Conservation (phyloP, 768 basidiomycete genomes). For the Solioccasus polychromus region DNA sequence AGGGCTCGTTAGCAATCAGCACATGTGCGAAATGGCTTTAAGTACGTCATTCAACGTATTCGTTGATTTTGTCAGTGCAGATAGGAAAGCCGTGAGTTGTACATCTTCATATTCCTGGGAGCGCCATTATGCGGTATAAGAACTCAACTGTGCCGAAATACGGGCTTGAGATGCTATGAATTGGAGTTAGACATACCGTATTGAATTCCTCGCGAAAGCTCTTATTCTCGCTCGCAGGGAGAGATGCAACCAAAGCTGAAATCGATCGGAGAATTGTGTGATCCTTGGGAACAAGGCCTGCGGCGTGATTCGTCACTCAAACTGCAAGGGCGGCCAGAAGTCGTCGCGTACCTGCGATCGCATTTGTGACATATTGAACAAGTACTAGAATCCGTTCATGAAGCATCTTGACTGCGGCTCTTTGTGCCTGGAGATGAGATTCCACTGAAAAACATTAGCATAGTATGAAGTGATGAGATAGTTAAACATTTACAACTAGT, state of each 20-base stretch:
- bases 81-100: slow-evolving; percentile 85
- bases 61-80: slow-evolving; percentile 84
- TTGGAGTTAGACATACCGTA: slow-evolving; percentile 49
- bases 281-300: slow-evolving; percentile 75
- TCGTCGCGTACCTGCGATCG: slow-evolving; percentile 60
- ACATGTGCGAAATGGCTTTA: not conserved
- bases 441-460: slow-evolving; percentile 56
- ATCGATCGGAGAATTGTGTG: slow-evolving; percentile 80
- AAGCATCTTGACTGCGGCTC: slow-evolving; percentile 95
- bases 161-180: not conserved
- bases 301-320: not conserved
- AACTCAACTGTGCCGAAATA: not conserved
- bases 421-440: slow-evolving; percentile 85
- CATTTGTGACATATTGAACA: slow-evolving; percentile 80
- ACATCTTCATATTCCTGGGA: slow-evolving; percentile 93
- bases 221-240: slow-evolving; percentile 83
- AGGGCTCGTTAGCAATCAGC: slow-evolving; percentile 3
- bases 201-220: slow-evolving; percentile 87
- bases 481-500: slow-evolving; percentile 61
- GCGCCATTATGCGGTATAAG: not conserved
- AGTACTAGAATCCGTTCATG: slow-evolving; percentile 86
- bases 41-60: slow-evolving; percentile 87
- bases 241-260: slow-evolving; percentile 79
- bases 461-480: not conserved
- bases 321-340: not conserved